Base-by-base conservation (phyloP, 2,329 filamentous ascomycete genomes). In the Penicillium freii region DNA sequence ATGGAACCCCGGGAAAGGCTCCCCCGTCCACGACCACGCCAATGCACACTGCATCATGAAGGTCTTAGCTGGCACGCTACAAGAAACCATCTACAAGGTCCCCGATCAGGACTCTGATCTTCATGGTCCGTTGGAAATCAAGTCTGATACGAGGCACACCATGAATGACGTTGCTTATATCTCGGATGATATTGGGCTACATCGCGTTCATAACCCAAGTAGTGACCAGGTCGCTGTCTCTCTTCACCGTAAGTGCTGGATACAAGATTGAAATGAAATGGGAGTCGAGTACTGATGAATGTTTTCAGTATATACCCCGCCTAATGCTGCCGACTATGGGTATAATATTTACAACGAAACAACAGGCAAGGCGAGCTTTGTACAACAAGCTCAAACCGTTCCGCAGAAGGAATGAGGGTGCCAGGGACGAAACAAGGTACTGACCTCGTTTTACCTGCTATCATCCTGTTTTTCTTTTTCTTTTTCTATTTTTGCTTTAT, bases 41-140 rank as follows among this genome's bases (percentile, higher is more conserved):
- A 70, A 73, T 39, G 71, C 71, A 15, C 71, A 74, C 56, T 74
- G 71, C 55, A 69, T 74, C 51, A 74, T 74, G 71, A 74, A 74
- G 47, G 61, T 74, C 5, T 54, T 73, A 11, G 66, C 69, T 11
- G 70, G 70, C 2, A 61, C 70, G 23, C 53, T 72, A 6, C 62
- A 63, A 17, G 70, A 72, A 45, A 69, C 69, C 1, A 64, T 72
- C 9, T 72, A 71, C 17, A 27, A 64, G 5, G 34, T 61, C 3
- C 69, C 70, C 1, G 44, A 62, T 8, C 43, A 57, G 5, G 54
- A 46, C 4, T 38, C 55, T 3, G 59, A 57, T 9, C 36, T 57
- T 34, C 21, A 31, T 1, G 59, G 56, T 4, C 69, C 69, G 4
- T 50, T 72, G 34, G 44, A 61, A 4, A 48, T 71, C 25, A 70